Percentiles rank a stretch among this genome's conserved stretches.
Evolutionary conservation across 768 basidiomycete genomes (phyloP).

Genomic region (Amanita molliuscula): DNA sequence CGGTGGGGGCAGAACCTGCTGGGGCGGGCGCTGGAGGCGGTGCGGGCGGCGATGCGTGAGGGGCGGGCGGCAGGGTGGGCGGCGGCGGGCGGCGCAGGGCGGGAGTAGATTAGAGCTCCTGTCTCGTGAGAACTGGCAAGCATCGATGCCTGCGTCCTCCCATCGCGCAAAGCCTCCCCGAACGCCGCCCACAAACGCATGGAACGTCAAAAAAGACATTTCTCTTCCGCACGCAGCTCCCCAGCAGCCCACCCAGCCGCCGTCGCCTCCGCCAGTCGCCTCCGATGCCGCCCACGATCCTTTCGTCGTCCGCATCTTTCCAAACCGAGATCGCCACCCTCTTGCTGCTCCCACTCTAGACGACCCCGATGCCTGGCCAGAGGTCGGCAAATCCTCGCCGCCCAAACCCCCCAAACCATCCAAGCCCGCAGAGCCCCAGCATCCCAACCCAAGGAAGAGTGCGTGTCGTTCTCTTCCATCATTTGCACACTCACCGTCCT

Average conservation of each 20-base stretch:
- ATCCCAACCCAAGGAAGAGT: conserved; percentile 16
- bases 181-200: conserved; percentile 17
- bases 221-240: not conserved
- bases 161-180: conserved; percentile 6
- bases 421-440: not conserved
- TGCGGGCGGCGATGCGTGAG: conserved; percentile 20
- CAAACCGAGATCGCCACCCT: conserved; percentile 9
- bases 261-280: conserved; percentile 4
- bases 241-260: not conserved
- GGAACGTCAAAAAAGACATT: conserved; percentile 17
- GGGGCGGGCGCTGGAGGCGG: conserved; percentile 36
- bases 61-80: not conserved
- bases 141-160: conserved; percentile 13
- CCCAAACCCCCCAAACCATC: not conserved
- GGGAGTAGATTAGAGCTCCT: not conserved
- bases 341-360: conserved; percentile 16
- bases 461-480: conserved; percentile 9
- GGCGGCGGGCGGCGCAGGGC: not conserved
- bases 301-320: conserved; percentile 30
- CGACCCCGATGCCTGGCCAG: conserved; percentile 34
- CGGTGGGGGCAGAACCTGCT: conserved; percentile 51
- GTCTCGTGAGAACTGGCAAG: not conserved
- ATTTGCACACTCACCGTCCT: not conserved
- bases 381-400: conserved; percentile 24
- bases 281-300: conserved; percentile 25